Base-by-base conservation (phyloP, 2,329 filamentous ascomycete genomes). In the Neofusicoccum umdonicola region DNA sequence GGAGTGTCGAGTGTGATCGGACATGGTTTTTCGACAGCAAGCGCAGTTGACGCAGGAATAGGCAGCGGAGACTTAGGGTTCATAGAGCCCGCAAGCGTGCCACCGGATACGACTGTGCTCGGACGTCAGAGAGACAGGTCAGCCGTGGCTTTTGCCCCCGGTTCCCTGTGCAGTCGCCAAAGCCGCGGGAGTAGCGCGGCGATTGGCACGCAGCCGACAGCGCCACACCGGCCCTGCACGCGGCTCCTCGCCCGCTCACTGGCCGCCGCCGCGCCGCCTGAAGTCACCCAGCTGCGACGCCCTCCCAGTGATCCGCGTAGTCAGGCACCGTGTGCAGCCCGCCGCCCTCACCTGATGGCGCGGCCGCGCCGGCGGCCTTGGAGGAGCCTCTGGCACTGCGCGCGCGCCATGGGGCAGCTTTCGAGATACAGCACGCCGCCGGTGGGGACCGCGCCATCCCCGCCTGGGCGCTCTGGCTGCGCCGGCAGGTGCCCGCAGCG, bases 1-100 rank as follows among this genome's bases (percentile, higher is more conserved):
- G 58, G 57, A 19, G 57, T 15, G 51, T 3, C n/a, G 31, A 37
- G 42, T 41, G 58, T 62, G 44, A 51, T 41, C 34, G 35, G 47
- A 51, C 45, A 62, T 50, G 58, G 31, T n/a, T 62, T 61, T 62
- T 62, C 35, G 58, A 41, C 58, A 51, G 47, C 45, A 62, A 62
- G 58, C 58, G 58, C 58, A 62, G 44, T 62, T 62, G 58, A 62
- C 58, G 58, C 58, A 62, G 58, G 45, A 62, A 62, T 60, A 60
- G 56, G 56, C 56, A 60, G 42, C 42, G 56, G 54, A 50, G 42
- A 47, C 17, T 61, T 61, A 61, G 57, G 57, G 58, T 62, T 62
- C 45, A 11, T 51, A 39, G 22, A 58, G 45, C 17, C 45, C 45
- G 48, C 51, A 22, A 7, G 27, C 27, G 27, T 31, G 27, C 27